These are phyloP conservation scores for Fraxinus excelsior DNA, from an alignment of 257 asterid species.

Conservation along the genomic window DNA sequence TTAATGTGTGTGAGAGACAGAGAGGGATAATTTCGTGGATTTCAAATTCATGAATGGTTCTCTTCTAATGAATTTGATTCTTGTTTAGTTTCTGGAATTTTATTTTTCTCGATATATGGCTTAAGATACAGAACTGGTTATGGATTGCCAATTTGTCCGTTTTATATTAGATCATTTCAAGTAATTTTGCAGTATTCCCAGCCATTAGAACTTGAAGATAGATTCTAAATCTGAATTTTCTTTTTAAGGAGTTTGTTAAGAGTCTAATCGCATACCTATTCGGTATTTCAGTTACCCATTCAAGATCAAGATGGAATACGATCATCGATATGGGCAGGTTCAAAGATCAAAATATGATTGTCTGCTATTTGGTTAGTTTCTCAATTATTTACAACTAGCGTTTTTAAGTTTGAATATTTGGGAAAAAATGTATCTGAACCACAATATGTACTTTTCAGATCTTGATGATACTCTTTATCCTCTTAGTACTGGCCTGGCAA, in stretches of 20 bases:
- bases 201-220: slow-evolving; percentile 31
- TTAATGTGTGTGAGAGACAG: no score
- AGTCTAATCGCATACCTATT: neutral
- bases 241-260: no score
- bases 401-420: neutral
- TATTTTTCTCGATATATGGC: neutral
- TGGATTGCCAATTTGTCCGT: neutral
- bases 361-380: slow-evolving; percentile 79
- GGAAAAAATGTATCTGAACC: neutral
- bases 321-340: slow-evolving; percentile 60
- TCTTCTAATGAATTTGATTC: neutral
- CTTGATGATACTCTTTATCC: slow-evolving; percentile 97
- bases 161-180: no score
- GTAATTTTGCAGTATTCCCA: neutral
- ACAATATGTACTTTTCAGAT: slow-evolving; percentile 40
- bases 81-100: neutral
- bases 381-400: neutral
- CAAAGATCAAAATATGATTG: slow-evolving; percentile 82
- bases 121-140: neutral
- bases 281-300: neutral
- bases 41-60: neutral
- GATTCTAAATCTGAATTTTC: slow-evolving; percentile 26
- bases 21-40: neutral
- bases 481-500: slow-evolving; percentile 69
- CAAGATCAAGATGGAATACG: slow-evolving; percentile 69